Conservation (phyloP, 805 yeast genomes). For the Lipomyces sp. region DNA sequence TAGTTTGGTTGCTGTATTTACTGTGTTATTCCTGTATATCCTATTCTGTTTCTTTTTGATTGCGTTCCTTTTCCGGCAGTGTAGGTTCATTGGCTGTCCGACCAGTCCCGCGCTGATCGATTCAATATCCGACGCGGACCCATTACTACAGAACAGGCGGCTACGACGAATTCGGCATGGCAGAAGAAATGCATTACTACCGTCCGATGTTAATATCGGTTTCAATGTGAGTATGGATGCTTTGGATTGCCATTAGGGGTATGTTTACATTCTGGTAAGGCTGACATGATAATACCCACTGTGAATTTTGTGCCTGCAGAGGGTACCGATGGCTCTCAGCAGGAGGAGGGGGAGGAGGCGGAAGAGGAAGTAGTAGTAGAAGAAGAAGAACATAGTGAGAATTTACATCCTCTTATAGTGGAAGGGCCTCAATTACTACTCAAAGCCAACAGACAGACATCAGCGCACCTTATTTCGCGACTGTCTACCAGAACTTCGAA, state of each 20-base stretch:
- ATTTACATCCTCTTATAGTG: not conserved
- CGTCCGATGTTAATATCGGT: not conserved
- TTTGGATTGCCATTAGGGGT: not conserved
- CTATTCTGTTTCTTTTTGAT: conserved; percentile 1
- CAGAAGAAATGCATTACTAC: not conserved
- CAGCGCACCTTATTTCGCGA: not conserved
- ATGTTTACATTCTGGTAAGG: not conserved
- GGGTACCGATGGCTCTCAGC: not conserved
- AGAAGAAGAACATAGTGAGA: not conserved
- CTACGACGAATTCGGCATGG: not conserved
- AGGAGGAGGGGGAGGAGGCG: too few species aligned
- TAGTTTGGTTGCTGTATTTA: not conserved
- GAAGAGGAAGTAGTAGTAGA: not conserved
- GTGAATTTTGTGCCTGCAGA: not conserved
- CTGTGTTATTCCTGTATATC: conserved; percentile 1
- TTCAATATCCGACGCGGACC: not conserved
- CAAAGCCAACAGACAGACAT: not conserved
- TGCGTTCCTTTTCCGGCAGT: conserved; percentile 1
- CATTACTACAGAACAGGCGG: not conserved
- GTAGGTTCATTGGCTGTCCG: not conserved
- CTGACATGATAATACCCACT: not conserved
- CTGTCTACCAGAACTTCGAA: not conserved
- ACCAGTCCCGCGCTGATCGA: not conserved
- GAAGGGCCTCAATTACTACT: not conserved
- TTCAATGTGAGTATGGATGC: not conserved